Percentiles rank a stretch among this genome's conserved stretches.
phyloP scores from a whole-genome alignment of 2,329 filamentous ascomycete species.

The Monilinia vaccinii-corymbosi region DNA sequence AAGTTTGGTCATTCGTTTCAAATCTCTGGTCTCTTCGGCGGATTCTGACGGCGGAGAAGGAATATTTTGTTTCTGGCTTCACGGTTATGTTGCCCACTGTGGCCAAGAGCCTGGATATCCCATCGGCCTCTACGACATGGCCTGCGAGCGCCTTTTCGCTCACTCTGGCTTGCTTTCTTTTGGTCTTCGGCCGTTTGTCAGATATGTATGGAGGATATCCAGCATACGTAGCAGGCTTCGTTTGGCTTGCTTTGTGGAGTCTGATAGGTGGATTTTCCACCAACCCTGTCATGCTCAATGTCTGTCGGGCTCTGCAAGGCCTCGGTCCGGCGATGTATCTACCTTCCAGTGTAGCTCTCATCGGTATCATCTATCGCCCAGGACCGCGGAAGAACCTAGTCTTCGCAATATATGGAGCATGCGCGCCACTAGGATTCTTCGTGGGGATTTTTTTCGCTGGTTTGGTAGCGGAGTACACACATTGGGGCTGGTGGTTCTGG shows the following conservation, averaged over 20 bases:
- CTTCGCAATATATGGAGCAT: slow-evolving; percentile 47
- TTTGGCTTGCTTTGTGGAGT: slow-evolving; percentile 61
- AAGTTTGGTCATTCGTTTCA: slow-evolving; percentile 16
- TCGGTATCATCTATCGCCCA: slow-evolving; percentile 56
- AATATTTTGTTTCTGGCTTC: slow-evolving; percentile 67
- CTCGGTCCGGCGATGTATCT: slow-evolving; percentile 65
- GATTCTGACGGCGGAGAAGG: slow-evolving; percentile 29
- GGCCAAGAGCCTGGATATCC: slow-evolving; percentile 52
- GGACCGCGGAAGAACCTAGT: slow-evolving; percentile 61
- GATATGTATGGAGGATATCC: slow-evolving; percentile 55
- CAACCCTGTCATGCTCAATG: slow-evolving; percentile 60
- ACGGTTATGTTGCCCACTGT: slow-evolving; percentile 62
- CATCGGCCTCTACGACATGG: slow-evolving; percentile 52
- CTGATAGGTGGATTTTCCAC: slow-evolving; percentile 61
- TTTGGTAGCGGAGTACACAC: slow-evolving; percentile 46
- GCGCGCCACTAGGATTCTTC: slow-evolving; percentile 47
- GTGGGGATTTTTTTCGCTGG: slow-evolving; percentile 57
- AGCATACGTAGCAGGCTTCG: slow-evolving; percentile 49
- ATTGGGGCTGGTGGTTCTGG: slow-evolving; percentile 62
- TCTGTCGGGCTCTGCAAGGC: slow-evolving; percentile 66
- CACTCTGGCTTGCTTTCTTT: slow-evolving; percentile 46
- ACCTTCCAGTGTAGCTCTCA: slow-evolving; percentile 57
- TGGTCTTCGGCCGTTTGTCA: slow-evolving; percentile 52
- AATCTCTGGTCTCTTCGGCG: not conserved
- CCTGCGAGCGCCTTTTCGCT: slow-evolving; percentile 53